Base-by-base conservation (phyloP, 2,329 filamentous ascomycete species). In the Rugonectria rugulosa region DNA sequence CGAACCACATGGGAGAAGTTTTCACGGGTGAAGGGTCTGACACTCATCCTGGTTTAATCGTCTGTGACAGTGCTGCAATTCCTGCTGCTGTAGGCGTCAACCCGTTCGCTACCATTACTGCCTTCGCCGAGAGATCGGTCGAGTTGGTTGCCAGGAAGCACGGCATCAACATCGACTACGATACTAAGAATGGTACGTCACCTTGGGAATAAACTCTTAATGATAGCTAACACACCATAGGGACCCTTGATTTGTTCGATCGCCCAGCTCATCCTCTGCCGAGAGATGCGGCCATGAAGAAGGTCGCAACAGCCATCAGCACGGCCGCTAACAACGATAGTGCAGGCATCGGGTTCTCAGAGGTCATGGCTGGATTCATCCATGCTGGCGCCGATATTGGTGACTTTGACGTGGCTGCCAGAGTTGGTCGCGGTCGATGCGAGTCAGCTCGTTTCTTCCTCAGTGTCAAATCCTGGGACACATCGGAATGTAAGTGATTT, bases 61-160 rank as follows among this genome's bases (percentile, higher is more conserved):
- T 88, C 24, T 83, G 82, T 0, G 88, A 90, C 65, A 86, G 75
- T 8, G 78, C 87, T 3, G 72, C 85, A 1, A 80, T 90, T 14
- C 87, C 88, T 0, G 80, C 81, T 7, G 81, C 87, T 1, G 74
- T 90, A 2, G 81, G 86, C 12, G 84, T 86, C 3, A 90, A 90
- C 64, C 87, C 88, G 0, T 81, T 88, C 47, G 88, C 87, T 2
- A 90, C 87, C 1, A 90, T 90, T 60, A 82, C 86, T 1, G 87
- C 88, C 3, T 78, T 91, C 17, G 86, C 88, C 0, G 88, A 90
- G 71, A 77, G 88, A 9, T 82, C 83, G 0, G 79, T 89, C 6
- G 81, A 84, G 29, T 17, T 53, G 11, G 50, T 44, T n/a, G 53
- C 58, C 1, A 19, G 40, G 42, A 55, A 49, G 12, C 29, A 49